phyloP scores from a whole-genome alignment of 2,329 filamentous ascomycete species.

The Lachnellula hyalina region DNA sequence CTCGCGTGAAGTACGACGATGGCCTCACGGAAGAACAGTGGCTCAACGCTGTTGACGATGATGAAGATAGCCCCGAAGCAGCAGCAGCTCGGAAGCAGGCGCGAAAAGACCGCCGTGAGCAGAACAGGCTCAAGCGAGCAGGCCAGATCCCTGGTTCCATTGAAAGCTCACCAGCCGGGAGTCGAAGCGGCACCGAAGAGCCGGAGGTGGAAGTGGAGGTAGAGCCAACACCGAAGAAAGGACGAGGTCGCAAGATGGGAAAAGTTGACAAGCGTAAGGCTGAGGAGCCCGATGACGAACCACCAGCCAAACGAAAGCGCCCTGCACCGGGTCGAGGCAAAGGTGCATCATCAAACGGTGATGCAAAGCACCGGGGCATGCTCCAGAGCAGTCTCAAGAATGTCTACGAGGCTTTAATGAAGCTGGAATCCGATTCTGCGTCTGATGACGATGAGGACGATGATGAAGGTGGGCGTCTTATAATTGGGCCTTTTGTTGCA shows the following conservation, averaged over 20 bases:
- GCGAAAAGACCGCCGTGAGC: slow-evolving; percentile 71
- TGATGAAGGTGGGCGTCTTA: slow-evolving; percentile 62
- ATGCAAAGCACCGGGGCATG: slow-evolving; percentile 66
- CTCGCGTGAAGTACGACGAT: slow-evolving; percentile 91
- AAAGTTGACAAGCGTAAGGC: slow-evolving; percentile 83
- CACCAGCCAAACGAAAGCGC: slow-evolving; percentile 72
- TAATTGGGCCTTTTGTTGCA: slow-evolving; percentile 92
- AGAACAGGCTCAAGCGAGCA: slow-evolving; percentile 64
- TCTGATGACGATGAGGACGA: slow-evolving; percentile 41
- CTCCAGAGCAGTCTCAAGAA: slow-evolving; percentile 74
- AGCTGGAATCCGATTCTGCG: slow-evolving; percentile 63
- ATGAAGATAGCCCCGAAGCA: slow-evolving; percentile 89
- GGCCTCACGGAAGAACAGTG: slow-evolving; percentile 98
- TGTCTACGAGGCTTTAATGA: slow-evolving; percentile 76
- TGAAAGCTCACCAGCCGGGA: slow-evolving; percentile 70
- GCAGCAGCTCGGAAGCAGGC: slow-evolving; percentile 87
- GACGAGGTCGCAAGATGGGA: slow-evolving; percentile 69
- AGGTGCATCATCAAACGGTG: slow-evolving; percentile 34
- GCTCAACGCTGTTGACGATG: slow-evolving; percentile 95
- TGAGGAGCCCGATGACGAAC: slow-evolving; percentile 64
- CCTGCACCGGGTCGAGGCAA: slow-evolving; percentile 69
- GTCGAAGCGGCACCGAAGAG: slow-evolving; percentile 78
- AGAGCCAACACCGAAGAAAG: slow-evolving; percentile 64
- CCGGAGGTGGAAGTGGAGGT: slow-evolving; percentile 44
- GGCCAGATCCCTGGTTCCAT: slow-evolving; percentile 30